Evolutionary conservation across 208 protist species (phyloP).

Genomic region (Acanthamoeba quina): DNA sequence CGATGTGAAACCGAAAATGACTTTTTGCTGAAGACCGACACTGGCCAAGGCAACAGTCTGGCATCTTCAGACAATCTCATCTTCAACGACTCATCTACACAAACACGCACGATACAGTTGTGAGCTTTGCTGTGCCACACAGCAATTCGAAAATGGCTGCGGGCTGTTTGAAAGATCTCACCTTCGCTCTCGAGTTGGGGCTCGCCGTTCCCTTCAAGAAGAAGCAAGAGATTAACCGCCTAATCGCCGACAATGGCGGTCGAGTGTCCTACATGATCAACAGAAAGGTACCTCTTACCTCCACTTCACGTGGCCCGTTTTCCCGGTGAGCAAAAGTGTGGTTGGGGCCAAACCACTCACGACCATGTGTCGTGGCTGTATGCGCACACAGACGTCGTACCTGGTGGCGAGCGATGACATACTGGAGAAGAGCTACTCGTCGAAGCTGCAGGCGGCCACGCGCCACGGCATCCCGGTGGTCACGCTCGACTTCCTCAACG

Average conservation of each 20-base stretch:
- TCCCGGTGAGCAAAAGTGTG: too few relatives aligned
- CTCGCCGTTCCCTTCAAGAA: conserved; percentile 23
- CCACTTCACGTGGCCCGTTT: too few relatives aligned
- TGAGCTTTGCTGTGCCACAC: background rate
- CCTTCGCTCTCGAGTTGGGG: conserved; percentile 36
- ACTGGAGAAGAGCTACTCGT: conserved; percentile 51
- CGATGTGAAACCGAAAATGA: background rate
- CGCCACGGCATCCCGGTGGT: conserved; percentile 53
- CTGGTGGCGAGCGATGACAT: conserved; percentile 57
- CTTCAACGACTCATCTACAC: background rate
- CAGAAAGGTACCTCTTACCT: conserved; percentile 46
- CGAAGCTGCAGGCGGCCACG: conserved; percentile 38
- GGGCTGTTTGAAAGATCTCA: conserved; percentile 2
- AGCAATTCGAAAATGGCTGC: too few relatives aligned
- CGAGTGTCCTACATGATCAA: conserved; percentile 65
- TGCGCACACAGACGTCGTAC: conserved; percentile 14
- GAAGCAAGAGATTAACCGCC: conserved; percentile 65
- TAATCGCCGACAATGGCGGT: conserved; percentile 53
- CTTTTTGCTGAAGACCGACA: background rate
- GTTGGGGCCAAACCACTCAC: too few relatives aligned
- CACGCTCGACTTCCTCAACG: conserved; percentile 62
- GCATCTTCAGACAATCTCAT: background rate
- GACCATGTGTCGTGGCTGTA: too few relatives aligned
- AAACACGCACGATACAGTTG: background rate
- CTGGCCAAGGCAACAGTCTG: background rate